Percentiles rank a stretch among this genome's conserved stretches.
phyloP scores from a whole-genome alignment of 306 rosid genomes.

The Casuarina equisetifolia region DNA sequence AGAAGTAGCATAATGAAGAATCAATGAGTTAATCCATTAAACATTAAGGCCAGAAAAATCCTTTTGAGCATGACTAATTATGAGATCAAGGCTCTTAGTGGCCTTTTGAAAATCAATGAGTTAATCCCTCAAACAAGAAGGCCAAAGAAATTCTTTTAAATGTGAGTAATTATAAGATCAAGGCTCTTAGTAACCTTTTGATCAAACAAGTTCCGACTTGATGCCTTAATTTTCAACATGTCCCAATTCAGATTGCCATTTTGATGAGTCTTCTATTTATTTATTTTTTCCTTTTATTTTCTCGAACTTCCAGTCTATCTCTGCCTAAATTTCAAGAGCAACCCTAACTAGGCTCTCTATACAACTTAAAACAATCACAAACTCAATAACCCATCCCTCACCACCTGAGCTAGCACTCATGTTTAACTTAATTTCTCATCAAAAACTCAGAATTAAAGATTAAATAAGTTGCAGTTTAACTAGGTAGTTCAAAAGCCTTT shows the following conservation, averaged over 20 bases:
- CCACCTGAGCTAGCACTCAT: neutral
- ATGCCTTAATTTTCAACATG: neutral
- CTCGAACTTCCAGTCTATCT: neutral
- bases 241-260: neutral
- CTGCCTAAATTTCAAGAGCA: neutral
- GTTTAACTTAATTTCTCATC: neutral
- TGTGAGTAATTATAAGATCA: neutral
- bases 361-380: neutral
- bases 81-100: neutral
- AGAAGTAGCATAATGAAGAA: neutral
- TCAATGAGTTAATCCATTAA: neutral
- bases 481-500: no score
- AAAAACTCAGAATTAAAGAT: neutral
- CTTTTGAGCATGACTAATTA: neutral
- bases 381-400: neutral
- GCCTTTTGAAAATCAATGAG: neutral
- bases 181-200: neutral
- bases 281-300: neutral
- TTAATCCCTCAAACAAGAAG: neutral
- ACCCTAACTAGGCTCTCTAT: neutral
- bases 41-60: neutral
- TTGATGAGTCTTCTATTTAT: neutral
- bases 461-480: neutral
- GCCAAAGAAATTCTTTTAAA: neutral
- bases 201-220: neutral